phyloP scores from a whole-genome alignment of 371 early-diverging fungal genomes.

The Mucor indicus region DNA sequence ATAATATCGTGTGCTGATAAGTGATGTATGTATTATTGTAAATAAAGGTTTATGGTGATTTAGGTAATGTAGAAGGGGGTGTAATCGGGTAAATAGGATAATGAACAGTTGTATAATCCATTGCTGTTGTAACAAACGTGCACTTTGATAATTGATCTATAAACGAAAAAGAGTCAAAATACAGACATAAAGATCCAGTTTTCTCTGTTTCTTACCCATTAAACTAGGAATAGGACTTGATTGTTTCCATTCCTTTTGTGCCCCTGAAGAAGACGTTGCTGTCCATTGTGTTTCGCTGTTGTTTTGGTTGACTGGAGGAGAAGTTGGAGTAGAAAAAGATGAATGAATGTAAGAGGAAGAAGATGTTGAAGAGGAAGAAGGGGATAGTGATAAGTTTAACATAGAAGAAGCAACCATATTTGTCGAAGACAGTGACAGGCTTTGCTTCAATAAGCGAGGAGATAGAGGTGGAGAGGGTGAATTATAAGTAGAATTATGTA shows the following conservation, averaged over 20 bases:
- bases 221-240: conserved; percentile 25
- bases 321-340: too few species aligned
- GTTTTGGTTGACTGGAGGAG: too few species aligned
- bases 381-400: conserved; percentile 20
- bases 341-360: conserved; percentile 17
- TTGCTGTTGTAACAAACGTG: conserved; percentile 24
- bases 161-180: not conserved
- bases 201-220: conserved; percentile 23
- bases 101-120: conserved; percentile 24
- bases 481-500: too few species aligned
- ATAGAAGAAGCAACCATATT: conserved; percentile 8
- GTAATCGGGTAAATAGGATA: conserved; percentile 32
- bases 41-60: too few species aligned
- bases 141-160: conserved; percentile 31
- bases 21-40: too few species aligned
- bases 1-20: too few species aligned
- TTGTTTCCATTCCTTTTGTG: too few species aligned
- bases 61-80: not conserved
- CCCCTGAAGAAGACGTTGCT: too few species aligned
- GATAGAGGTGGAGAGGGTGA: conserved; percentile 19
- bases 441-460: conserved; percentile 5
- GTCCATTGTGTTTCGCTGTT: too few species aligned
- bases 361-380: conserved; percentile 22
- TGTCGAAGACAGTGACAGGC: too few species aligned
- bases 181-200: too few species aligned